These are phyloP conservation scores for Evansstolkia leycettana DNA, from an alignment of 495 filamentous ascomycete species.

Conservation along the genomic window DNA sequence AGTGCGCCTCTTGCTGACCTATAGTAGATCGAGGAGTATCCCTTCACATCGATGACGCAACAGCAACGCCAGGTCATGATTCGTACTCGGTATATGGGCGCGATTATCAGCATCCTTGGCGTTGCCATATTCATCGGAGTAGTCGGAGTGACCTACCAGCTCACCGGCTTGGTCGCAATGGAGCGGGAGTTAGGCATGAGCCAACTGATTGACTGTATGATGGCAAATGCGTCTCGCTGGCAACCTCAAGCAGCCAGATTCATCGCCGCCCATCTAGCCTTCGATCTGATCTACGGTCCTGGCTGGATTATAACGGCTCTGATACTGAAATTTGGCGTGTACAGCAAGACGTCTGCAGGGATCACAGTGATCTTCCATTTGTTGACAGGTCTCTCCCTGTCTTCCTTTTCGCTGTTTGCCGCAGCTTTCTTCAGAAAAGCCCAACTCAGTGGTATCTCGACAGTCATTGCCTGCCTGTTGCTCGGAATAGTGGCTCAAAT, in stretches of 20 bases:
- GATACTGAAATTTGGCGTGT: conserved; percentile 49
- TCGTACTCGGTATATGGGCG: conserved; percentile 51
- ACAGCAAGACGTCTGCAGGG: conserved; percentile 42
- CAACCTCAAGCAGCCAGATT: conserved; percentile 56
- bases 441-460: conserved; percentile 62
- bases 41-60: conserved; percentile 55
- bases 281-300: conserved; percentile 54
- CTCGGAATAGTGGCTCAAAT: conserved; percentile 61
- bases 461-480: conserved; percentile 50
- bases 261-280: conserved; percentile 53
- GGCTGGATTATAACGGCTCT: conserved; percentile 58
- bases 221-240: conserved; percentile 53
- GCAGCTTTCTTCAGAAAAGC: conserved; percentile 65
- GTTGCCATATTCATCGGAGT: conserved; percentile 57
- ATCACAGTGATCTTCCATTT: conserved; percentile 53
- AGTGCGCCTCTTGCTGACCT: not conserved
- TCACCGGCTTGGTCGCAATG: conserved; percentile 62
- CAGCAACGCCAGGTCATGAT: conserved; percentile 50
- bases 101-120: conserved; percentile 53
- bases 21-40: conserved; percentile 45
- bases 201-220: conserved; percentile 71
- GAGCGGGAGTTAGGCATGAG: conserved; percentile 73
- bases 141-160: conserved; percentile 61
- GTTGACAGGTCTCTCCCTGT: conserved; percentile 49
- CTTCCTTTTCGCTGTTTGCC: conserved; percentile 57